Conservation (phyloP, 768 basidiomycete genomes). For the Lactifluus volemus region DNA sequence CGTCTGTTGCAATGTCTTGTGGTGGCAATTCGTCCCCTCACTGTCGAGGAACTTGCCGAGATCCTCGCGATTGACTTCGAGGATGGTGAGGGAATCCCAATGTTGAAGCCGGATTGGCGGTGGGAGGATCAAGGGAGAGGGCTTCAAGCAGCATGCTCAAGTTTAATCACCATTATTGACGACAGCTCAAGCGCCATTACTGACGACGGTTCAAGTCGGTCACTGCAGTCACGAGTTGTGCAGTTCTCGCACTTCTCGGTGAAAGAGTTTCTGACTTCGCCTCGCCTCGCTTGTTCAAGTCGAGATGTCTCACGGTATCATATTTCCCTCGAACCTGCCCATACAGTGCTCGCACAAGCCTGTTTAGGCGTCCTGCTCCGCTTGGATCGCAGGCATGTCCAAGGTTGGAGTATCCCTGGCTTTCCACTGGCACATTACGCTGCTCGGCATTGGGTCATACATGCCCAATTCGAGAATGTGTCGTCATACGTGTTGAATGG, state of each 20-base stretch:
- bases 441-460: neutral
- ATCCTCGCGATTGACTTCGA: neutral
- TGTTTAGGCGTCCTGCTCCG: neutral
- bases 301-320: neutral
- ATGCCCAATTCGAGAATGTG: neutral
- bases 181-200: no score
- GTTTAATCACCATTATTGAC: neutral
- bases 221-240: neutral
- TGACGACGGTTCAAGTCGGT: neutral
- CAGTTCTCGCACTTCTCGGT: neutral
- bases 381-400: neutral
- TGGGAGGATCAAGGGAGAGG: neutral
- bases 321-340: neutral
- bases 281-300: neutral
- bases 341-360: neutral
- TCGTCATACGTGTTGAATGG: neutral
- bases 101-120: neutral
- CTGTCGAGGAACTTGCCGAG: neutral
- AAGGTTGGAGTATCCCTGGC: no score
- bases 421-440: neutral
- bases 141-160: neutral
- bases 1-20: neutral
- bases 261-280: neutral
- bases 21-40: neutral
- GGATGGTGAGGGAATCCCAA: neutral